Base-by-base conservation (phyloP, 2,329 filamentous ascomycete genomes). In the Aspergillus eucalypticola region DNA sequence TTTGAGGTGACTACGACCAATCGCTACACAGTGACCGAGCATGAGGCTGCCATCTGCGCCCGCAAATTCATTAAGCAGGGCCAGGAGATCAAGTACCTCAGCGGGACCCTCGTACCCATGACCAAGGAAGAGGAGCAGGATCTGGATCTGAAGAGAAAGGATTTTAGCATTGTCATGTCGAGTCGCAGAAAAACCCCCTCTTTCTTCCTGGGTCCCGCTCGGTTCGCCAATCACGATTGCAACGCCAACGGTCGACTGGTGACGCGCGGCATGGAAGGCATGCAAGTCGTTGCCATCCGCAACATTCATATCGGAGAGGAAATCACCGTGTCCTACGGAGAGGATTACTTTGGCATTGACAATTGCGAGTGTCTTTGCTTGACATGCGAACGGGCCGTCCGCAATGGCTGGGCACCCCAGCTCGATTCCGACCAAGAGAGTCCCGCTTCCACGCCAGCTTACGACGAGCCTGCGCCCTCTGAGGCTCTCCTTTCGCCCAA, bases 161-260 rank as follows among this genome's bases (percentile, higher is more conserved):
- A 99, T 73, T 99, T 99, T 75, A 97, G 93, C 74, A 93, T 99
- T 64, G 93, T 99, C 32, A 90, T 97, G 71, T 96, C 93, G 63
- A 94, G 92, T 66, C 86, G 95, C 60, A 94, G 90, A 77, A 97
- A 96, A 78, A 89, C 89, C 62, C 90, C 93, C 29, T 96, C 91
- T 54, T 81, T 99, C 44, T 98, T 99, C 73, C 88, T 99, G 73
- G 95, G 95, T 0, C 96, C 95, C 7, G 95, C 95, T 35, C 88
- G 95, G 54, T 98, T 99, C 75, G 92, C 95, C 25, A 99, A 99
- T 73, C 95, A 99, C 77, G 95, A 99, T 75, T 99, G 95, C 78
- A 85, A 90, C 67, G 92, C 95, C 32, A 99, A 98, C 79, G 93
- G 93, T 8, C 86, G 88, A 71, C 84, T 99, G 48, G 89, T 91